Base-by-base conservation (phyloP, 441 rosid genomes). In the Kokia cookei region DNA sequence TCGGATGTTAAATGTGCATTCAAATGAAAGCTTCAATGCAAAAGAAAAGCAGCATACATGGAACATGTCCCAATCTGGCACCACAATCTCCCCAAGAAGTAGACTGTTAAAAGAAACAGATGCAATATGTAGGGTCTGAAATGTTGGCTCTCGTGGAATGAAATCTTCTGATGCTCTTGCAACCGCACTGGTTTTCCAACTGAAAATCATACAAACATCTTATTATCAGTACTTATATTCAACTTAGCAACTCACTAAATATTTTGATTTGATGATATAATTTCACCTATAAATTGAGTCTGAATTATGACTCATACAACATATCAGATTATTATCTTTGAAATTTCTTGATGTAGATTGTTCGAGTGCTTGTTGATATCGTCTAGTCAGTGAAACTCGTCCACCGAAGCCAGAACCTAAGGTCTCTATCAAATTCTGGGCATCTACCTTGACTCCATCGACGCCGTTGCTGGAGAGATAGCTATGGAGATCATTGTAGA, bases 31-130 rank as follows among this genome's bases (percentile, higher is more conserved):
- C 3, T 14, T 14, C 53, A 19, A 64, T 5, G 19, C 70, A 32
- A 80, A 70, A 42, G 19, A 54, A 64, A 81, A 75, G 60, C 22
- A 67, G 47, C 85, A 61, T 75, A 89, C 96, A 3, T 84, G 96
- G 75, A 89, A 91, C 94, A 91, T 89, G 86, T 91, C 96, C 92
- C 94, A 91, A 71, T 89, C 93, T 35, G 96, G 91, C 74, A 88
- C 90, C 73, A 84, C 82, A 69, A 88, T 82, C 78, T 91, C 96
- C 71, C 92, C 91, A 1, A 88, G 86, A 76, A 88, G 84, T 60
- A 89, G 83, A 78, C 92, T 84, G 80, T 89, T 91, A 78, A 86
- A 91, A 29, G 96, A 83, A 69, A 88, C 92, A 13, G 93, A 79
- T 15, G 90, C 92, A 60, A 91, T 47, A 73, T 91, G 94, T 75